Conservation (phyloP, 2,329 filamentous ascomycete species). For the Blastomyces emzantsi region DNA sequence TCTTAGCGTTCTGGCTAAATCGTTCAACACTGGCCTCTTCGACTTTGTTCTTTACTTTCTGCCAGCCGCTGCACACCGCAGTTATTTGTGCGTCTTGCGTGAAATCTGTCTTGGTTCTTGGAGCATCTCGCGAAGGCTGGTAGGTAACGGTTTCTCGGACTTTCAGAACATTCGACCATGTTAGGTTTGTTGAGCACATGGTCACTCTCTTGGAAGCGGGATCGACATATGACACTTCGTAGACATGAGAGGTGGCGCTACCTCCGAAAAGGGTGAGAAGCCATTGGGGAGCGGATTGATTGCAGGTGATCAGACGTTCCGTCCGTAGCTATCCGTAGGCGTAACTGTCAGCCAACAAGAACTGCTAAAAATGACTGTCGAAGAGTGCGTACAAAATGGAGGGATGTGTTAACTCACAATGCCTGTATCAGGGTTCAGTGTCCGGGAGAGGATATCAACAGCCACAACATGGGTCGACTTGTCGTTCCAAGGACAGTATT, state of each 20-base stretch:
- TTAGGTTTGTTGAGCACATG: constrained; percentile 94
- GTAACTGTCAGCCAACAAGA: background rate
- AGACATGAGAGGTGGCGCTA: constrained; percentile 75
- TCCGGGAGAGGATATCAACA: constrained; percentile 81
- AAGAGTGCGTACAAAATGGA: background rate
- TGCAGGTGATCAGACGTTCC: constrained; percentile 52
- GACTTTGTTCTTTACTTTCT: constrained; percentile 91
- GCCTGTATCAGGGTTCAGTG: constrained; percentile 54
- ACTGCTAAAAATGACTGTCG: background rate
- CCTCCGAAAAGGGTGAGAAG: constrained; percentile 70
- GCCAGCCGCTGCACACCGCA: constrained; percentile 91
- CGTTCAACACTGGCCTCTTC: constrained; percentile 83
- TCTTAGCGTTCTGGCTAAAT: constrained; percentile 84
- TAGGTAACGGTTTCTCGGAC: constrained; percentile 93
- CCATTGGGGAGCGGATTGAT: constrained; percentile 42
- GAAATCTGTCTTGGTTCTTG: constrained; percentile 62
- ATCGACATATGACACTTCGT: constrained; percentile 94
- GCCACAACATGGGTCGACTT: constrained; percentile 95
- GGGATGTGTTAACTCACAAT: constrained; percentile 46
- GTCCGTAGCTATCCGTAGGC: constrained; percentile 51
- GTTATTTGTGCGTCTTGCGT: constrained; percentile 87
- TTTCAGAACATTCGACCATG: constrained; percentile 79
- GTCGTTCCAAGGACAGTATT: constrained; percentile 98
- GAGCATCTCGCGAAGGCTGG: constrained; percentile 48
- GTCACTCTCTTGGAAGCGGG: constrained; percentile 75